Conservation (phyloP, 2,329 filamentous ascomycete species). For the Colletotrichum liriopes region DNA sequence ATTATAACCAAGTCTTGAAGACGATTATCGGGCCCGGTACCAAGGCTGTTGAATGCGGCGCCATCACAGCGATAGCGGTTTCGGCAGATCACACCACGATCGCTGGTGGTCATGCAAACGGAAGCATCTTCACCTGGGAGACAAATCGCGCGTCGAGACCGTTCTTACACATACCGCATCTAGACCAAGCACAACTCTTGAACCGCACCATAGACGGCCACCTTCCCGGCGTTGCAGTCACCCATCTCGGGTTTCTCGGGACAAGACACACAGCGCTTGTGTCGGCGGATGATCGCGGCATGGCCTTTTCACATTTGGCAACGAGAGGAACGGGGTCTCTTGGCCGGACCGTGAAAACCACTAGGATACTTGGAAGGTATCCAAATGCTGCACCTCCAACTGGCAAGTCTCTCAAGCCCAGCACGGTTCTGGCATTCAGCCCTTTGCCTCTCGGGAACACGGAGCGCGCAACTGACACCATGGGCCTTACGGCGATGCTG, state of each 20-base stretch:
- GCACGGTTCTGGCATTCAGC: constrained; percentile 93
- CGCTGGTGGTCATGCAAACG: constrained; percentile 89
- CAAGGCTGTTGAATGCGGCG: constrained; percentile 92
- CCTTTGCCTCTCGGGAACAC: constrained; percentile 94
- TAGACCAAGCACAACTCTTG: constrained; percentile 77
- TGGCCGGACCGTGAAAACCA: constrained; percentile 89
- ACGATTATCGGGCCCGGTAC: constrained; percentile 94
- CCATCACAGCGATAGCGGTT: constrained; percentile 88
- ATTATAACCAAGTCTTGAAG: constrained; percentile 96
- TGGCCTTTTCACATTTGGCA: constrained; percentile 98
- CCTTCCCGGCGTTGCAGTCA: constrained; percentile 81
- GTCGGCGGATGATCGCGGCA: constrained; percentile 93
- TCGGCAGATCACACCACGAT: constrained; percentile 95
- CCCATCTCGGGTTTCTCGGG: constrained; percentile 95
- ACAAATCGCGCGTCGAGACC: constrained; percentile 85
- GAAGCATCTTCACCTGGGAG: constrained; percentile 98
- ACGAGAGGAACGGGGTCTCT: constrained; percentile 91
- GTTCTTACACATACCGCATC: constrained; percentile 88
- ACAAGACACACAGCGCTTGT: constrained; percentile 95
- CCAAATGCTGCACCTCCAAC: constrained; percentile 76
- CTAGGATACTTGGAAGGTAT: constrained; percentile 91
- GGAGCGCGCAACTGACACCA: constrained; percentile 86
- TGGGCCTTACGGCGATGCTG: constrained; percentile 94
- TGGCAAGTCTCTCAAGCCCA: constrained; percentile 85
- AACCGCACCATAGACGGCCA: constrained; percentile 86